These are phyloP conservation scores for Gynostemma pentaphyllum DNA, from an alignment of 306 rosid species.

Conservation along the genomic window DNA sequence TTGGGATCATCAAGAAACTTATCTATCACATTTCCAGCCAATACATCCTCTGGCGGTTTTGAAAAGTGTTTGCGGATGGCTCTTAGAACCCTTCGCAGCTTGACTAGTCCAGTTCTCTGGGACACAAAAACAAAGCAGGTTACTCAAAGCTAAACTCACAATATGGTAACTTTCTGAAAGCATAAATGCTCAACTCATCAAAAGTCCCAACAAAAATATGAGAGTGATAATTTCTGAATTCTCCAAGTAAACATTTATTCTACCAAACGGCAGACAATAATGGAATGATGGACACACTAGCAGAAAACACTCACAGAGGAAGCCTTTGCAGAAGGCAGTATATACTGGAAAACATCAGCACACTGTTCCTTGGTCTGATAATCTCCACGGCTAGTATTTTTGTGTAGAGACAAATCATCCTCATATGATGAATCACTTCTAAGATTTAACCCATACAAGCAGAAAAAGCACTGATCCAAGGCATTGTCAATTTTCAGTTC, in stretches of 20 bases:
- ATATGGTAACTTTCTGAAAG: neutral
- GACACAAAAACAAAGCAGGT: constrained; percentile 15
- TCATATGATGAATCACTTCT: constrained; percentile 86
- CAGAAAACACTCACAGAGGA: constrained; percentile 66
- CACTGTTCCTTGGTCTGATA: constrained; percentile 95
- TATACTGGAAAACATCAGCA: constrained; percentile 88
- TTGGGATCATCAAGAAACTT: constrained; percentile 77
- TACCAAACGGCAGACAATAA: neutral
- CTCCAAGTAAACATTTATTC: neutral
- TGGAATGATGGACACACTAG: neutral
- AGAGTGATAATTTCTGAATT: neutral
- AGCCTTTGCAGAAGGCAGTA: constrained; percentile 93
- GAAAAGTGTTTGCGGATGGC: constrained; percentile 84
- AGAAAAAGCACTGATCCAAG: constrained; percentile 90
- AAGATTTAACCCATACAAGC: constrained; percentile 85
- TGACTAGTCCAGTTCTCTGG: constrained; percentile 86
- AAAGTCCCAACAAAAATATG: neutral
- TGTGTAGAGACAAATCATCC: constrained; percentile 78
- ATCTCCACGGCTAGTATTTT: constrained; percentile 90
- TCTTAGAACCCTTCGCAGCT: constrained; percentile 89
- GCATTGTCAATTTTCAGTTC: constrained; percentile 74
- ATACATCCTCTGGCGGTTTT: constrained; percentile 79
- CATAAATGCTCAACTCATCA: neutral
- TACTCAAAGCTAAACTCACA: constrained; percentile 13
- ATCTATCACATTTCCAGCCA: constrained; percentile 76